Percentiles rank a stretch among this genome's conserved stretches.
Conservation (phyloP, 208 protist species). For the Vickermania ingenoplastis region DNA sequence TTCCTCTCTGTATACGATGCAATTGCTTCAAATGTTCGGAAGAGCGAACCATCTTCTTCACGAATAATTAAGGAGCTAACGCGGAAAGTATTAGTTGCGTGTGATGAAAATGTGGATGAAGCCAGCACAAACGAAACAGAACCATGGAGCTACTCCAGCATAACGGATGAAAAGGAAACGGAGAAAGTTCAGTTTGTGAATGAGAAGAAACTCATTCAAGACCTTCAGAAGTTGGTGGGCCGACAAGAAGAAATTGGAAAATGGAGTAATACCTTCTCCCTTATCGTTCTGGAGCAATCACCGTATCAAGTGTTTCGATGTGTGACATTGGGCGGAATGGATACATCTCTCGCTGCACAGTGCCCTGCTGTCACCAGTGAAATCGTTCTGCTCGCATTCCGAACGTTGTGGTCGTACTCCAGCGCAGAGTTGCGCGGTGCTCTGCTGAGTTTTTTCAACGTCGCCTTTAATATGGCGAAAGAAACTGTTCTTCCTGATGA, state of each 20-base stretch:
- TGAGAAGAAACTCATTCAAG: conserved; percentile 42
- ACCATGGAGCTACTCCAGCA: conserved; percentile 36
- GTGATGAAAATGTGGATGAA: conserved; percentile 36
- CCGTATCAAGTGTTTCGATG: conserved; percentile 83
- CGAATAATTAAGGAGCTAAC: conserved; percentile 24
- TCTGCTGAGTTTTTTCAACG: conserved; percentile 52
- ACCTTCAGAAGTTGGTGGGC: conserved; percentile 42
- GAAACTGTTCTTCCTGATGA: conserved; percentile 57
- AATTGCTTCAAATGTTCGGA: conserved; percentile 17
- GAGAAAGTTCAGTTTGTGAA: conserved; percentile 49
- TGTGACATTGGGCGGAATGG: conserved; percentile 47
- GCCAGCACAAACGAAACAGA: conserved; percentile 46
- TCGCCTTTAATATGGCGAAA: conserved; percentile 54
- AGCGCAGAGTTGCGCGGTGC: conserved; percentile 45
- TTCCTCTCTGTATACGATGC: conserved; percentile 52
- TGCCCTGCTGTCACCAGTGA: conserved; percentile 52
- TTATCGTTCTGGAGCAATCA: conserved; percentile 68
- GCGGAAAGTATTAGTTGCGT: conserved; percentile 22
- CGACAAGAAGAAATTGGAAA: conserved; percentile 77
- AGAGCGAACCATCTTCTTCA: conserved; percentile 18
- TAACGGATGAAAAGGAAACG: conserved; percentile 28
- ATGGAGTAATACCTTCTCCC: conserved; percentile 60
- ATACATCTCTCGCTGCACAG: conserved; percentile 57
- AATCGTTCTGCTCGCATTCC: conserved; percentile 63
- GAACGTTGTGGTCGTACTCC: conserved; percentile 60